Evolutionary conservation across 495 filamentous ascomycete species (phyloP).

Genomic region (Penicillium flavigenum): DNA sequence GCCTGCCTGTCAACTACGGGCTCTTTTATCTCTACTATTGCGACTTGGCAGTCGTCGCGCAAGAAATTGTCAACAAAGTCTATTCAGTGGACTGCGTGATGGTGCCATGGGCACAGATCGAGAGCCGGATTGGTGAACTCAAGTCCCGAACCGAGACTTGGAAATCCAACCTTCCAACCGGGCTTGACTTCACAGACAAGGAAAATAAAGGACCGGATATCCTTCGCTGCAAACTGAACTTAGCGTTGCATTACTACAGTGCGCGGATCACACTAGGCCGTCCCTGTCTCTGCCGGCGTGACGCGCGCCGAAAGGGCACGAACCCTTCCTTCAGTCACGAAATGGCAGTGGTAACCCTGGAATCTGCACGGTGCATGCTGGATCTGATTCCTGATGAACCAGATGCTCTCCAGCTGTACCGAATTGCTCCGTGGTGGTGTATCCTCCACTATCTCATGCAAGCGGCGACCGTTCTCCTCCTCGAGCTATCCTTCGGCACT

Average conservation of each 20-base stretch:
- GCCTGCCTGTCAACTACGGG: conserved; percentile 35
- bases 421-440: conserved; percentile 64
- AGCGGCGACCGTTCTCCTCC: conserved; percentile 57
- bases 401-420: conserved; percentile 50
- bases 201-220: conserved; percentile 34
- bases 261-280: conserved; percentile 60
- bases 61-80: conserved; percentile 56
- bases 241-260: conserved; percentile 61
- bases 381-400: conserved; percentile 52
- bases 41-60: conserved; percentile 52
- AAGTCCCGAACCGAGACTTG: conserved; percentile 55
- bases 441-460: conserved; percentile 67
- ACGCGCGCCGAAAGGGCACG: conserved; percentile 42
- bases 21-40: conserved; percentile 52
- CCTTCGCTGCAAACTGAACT: conserved; percentile 45
- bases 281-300: conserved; percentile 62
- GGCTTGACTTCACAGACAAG: conserved; percentile 50
- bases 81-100: conserved; percentile 57
- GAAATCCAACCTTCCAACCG: conserved; percentile 49
- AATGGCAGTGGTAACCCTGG: conserved; percentile 54
- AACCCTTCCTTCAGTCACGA: conserved; percentile 52
- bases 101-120: conserved; percentile 59
- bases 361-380: conserved; percentile 54
- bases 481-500: conserved; percentile 58
- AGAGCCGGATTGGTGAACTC: conserved; percentile 54